These are phyloP conservation scores for Penicillium cinerascens DNA, from an alignment of 495 filamentous ascomycete species.

Conservation along the genomic window DNA sequence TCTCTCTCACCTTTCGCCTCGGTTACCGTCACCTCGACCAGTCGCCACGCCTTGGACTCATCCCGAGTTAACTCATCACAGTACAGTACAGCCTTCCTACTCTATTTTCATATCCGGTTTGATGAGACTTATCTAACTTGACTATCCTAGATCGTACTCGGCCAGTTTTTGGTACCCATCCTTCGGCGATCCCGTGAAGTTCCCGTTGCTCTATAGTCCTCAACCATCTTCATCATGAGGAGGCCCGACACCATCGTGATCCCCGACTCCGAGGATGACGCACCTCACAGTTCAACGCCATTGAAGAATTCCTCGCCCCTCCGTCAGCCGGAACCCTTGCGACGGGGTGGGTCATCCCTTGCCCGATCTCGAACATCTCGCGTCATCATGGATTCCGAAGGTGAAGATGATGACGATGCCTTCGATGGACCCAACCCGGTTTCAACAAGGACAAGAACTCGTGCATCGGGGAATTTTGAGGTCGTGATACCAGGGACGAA, in stretches of 20 bases:
- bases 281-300: conserved; percentile 14
- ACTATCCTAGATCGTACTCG: background rate
- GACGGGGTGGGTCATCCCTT: conserved; percentile 23
- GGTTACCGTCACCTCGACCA: too few species aligned
- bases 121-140: background rate
- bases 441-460: background rate
- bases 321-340: conserved; percentile 22
- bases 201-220: background rate
- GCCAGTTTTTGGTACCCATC: background rate
- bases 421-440: conserved; percentile 1
- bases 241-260: conserved; percentile 9
- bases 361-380: conserved; percentile 10
- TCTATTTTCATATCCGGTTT: background rate
- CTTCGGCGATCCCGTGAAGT: too few species aligned
- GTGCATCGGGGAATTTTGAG: conserved; percentile 15
- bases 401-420: conserved; percentile 15
- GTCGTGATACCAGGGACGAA: conserved; percentile 40
- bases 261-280: conserved; percentile 27
- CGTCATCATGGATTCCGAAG: conserved; percentile 25
- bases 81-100: background rate
- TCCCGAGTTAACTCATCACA: background rate
- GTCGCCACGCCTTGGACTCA: background rate
- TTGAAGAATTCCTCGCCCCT: conserved; percentile 14
- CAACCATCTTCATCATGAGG: conserved; percentile 8
- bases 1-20: background rate